Evolutionary conservation across 805 yeast species (phyloP).

Genomic region (Pichia paraexigua): DNA sequence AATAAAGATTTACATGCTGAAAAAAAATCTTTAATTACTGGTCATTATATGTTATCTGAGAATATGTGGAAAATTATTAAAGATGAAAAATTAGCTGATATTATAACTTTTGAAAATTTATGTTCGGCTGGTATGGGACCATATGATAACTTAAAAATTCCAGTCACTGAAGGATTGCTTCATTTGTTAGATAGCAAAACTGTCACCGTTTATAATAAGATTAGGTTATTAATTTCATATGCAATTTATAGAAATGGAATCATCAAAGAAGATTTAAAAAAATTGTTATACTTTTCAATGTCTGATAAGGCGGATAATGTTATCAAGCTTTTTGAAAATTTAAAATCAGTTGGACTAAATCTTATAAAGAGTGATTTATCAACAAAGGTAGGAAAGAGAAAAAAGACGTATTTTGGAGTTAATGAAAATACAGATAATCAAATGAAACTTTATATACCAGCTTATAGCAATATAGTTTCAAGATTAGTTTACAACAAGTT

Average conservation of each 20-base stretch:
- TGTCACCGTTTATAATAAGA: slow-evolving; percentile 51
- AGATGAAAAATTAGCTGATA: slow-evolving; percentile 30
- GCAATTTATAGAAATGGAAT: slow-evolving; percentile 78
- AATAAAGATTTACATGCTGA: slow-evolving; percentile 21
- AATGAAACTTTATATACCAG: slow-evolving; percentile 22
- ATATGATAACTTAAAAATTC: slow-evolving; percentile 47
- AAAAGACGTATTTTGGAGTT: slow-evolving; percentile 47
- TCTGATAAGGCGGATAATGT: slow-evolving; percentile 29
- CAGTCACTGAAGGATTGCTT: slow-evolving; percentile 48
- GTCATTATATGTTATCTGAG: slow-evolving; percentile 34
- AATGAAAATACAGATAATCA: slow-evolving; percentile 17
- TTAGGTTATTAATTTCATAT: slow-evolving; percentile 68
- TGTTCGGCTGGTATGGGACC: slow-evolving; percentile 70
- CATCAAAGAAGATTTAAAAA: slow-evolving; percentile 60
- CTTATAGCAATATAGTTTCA: slow-evolving; percentile 22
- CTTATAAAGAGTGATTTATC: slow-evolving; percentile 31
- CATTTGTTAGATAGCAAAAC: slow-evolving; percentile 40
- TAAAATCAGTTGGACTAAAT: slow-evolving; percentile 34
- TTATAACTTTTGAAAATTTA: slow-evolving; percentile 82
- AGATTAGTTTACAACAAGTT: slow-evolving; percentile 20
- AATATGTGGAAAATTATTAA: slow-evolving; percentile 54
- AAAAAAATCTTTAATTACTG: slow-evolving; percentile 20
- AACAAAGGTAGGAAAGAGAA: slow-evolving; percentile 37
- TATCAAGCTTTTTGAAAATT: slow-evolving; percentile 48
- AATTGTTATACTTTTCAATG: slow-evolving; percentile 51